Evolutionary conservation across 768 basidiomycete genomes (phyloP).

Genomic region (Tulasnella sp.): DNA sequence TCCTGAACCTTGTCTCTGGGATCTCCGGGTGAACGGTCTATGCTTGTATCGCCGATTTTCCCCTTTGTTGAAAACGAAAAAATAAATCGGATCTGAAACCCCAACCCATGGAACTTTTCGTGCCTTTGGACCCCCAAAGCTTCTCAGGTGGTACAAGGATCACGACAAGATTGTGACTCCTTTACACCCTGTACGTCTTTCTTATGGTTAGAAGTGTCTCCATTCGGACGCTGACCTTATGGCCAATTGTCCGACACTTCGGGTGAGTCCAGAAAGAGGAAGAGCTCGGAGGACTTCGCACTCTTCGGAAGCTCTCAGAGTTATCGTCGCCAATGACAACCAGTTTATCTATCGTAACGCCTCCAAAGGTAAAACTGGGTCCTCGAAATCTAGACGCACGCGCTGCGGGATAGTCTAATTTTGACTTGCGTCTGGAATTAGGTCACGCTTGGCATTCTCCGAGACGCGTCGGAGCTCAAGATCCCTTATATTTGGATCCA

Average conservation of each 20-base stretch:
- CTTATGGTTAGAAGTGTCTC: not conserved
- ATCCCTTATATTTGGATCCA: slow-evolving; percentile 83
- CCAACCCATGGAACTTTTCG: too few relatives aligned
- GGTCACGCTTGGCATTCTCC: slow-evolving; percentile 62
- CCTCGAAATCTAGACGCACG: too few relatives aligned
- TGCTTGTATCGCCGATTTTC: not conserved
- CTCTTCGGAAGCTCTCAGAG: slow-evolving; percentile 48
- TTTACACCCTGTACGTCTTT: slow-evolving; percentile 52
- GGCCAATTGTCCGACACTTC: not conserved
- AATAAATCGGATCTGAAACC: not conserved
- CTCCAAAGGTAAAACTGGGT: slow-evolving; percentile 59
- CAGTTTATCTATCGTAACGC: slow-evolving; percentile 71
- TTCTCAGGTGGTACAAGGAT: slow-evolving; percentile 67
- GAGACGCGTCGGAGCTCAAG: slow-evolving; percentile 58
- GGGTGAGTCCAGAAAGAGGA: slow-evolving; percentile 48
- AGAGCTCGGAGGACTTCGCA: slow-evolving; percentile 57
- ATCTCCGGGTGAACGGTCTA: not conserved
- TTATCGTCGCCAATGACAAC: slow-evolving; percentile 57
- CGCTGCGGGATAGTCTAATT: not conserved
- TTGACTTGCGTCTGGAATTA: slow-evolving; percentile 28
- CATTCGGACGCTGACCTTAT: not conserved
- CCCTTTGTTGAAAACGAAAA: not conserved
- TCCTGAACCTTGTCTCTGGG: not conserved
- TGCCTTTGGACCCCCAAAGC: slow-evolving; percentile 35
- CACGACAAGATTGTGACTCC: slow-evolving; percentile 57